These are phyloP conservation scores for Akanthomyces uredinophilus DNA, from an alignment of 2,329 filamentous ascomycete genomes.

Conservation along the genomic window DNA sequence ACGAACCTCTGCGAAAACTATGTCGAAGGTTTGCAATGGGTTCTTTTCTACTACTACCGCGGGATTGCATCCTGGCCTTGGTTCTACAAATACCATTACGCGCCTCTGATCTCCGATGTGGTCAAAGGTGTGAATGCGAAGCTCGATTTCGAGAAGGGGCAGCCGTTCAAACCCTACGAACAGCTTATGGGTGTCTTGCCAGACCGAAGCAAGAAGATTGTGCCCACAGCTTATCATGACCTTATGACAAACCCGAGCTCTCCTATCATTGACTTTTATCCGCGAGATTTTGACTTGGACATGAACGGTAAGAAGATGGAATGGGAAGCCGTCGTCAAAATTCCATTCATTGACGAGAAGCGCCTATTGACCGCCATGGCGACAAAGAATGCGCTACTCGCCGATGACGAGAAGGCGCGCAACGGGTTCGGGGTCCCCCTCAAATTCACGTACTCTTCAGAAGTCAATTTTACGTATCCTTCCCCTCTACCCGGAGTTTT, in stretches of 20 bases:
- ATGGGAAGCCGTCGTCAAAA: slow-evolving; percentile 98
- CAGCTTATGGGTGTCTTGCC: slow-evolving; percentile 98
- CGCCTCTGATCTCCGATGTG: slow-evolving; percentile 96
- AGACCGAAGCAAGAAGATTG: slow-evolving; percentile 95
- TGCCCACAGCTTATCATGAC: slow-evolving; percentile 79
- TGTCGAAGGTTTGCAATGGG: slow-evolving; percentile 96
- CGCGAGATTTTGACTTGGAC: slow-evolving; percentile 91
- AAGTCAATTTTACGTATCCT: slow-evolving; percentile 75
- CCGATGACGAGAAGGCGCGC: slow-evolving; percentile 69
- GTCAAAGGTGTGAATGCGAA: slow-evolving; percentile 80
- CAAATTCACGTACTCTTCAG: slow-evolving; percentile 82
- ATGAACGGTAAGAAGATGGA: slow-evolving; percentile 99
- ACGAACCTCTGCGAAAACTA: slow-evolving; percentile 88
- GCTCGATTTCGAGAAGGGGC: slow-evolving; percentile 87
- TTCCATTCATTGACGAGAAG: slow-evolving; percentile 94
- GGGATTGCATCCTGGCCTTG: slow-evolving; percentile 98
- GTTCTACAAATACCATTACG: slow-evolving; percentile 96
- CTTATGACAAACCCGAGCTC: slow-evolving; percentile 89
- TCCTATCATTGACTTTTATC: slow-evolving; percentile 97
- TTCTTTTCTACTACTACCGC: slow-evolving; percentile 95
- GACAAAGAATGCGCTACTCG: slow-evolving; percentile 73
- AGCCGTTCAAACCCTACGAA: slow-evolving; percentile 91
- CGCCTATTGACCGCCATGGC: slow-evolving; percentile 81
- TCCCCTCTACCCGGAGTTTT: slow-evolving; percentile 87
- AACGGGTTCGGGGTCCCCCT: slow-evolving; percentile 90